Evolutionary conservation across 768 basidiomycete genomes (phyloP).

Genomic region (Cystofilobasidium bisporidii): DNA sequence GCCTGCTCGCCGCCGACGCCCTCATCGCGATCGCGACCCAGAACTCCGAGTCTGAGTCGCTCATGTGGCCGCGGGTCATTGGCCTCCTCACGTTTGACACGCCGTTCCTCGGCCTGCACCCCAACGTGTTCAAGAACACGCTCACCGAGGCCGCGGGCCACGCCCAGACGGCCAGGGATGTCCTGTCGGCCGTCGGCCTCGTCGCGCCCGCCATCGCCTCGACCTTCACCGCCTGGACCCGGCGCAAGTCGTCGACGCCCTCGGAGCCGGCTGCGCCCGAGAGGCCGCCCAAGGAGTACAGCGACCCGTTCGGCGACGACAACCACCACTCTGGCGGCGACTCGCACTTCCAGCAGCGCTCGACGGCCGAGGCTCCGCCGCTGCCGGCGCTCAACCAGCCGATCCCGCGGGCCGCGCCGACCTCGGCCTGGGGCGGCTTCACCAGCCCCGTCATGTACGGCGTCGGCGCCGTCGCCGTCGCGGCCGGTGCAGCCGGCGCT

Average conservation of each 20-base stretch:
- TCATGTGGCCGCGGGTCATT: constrained; percentile 80
- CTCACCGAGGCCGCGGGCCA: constrained; percentile 66
- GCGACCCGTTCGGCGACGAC: constrained; percentile 19
- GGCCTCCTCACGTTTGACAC: constrained; percentile 83
- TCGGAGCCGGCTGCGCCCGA: constrained; percentile 8
- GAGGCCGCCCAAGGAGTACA: constrained; percentile 13
- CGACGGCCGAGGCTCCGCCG: neutral
- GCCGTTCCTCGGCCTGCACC: constrained; percentile 85
- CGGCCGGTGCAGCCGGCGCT: constrained; percentile 22
- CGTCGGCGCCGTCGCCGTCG: constrained; percentile 24
- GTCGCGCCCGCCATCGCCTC: constrained; percentile 46
- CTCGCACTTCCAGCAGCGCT: constrained; percentile 11
- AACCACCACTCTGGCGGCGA: constrained; percentile 16
- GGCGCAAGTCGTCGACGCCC: constrained; percentile 20
- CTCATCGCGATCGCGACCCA: constrained; percentile 62
- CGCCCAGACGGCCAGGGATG: constrained; percentile 54
- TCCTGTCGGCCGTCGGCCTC: constrained; percentile 50
- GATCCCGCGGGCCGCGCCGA: constrained; percentile 12
- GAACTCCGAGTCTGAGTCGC: constrained; percentile 51
- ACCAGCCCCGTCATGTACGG: constrained; percentile 19
- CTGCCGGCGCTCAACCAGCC: constrained; percentile 19
- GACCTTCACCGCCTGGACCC: constrained; percentile 34
- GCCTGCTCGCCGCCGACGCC: constrained; percentile 75
- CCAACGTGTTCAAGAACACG: constrained; percentile 71
- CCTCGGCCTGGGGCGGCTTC: constrained; percentile 13